Evolutionary conservation across 257 asterid species (phyloP), one percentile per base, ranked within the genome.

Genomic region (Solanum clarkiae): DNA sequence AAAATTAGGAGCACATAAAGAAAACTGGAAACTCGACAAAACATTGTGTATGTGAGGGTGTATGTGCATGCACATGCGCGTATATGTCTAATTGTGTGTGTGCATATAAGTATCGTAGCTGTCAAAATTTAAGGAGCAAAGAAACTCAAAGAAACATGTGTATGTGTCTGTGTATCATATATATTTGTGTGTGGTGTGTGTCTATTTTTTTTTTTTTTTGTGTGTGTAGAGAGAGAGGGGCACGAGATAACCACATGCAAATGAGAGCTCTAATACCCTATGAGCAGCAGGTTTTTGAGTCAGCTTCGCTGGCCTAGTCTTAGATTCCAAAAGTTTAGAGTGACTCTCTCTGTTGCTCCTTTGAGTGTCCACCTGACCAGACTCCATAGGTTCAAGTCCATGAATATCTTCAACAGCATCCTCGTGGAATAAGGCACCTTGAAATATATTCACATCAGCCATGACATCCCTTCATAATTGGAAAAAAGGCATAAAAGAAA

Each of bases 371-470:
- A 54, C 72, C 70, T 82, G 86, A 74, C 77, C 66, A 74, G 86
- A 81, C 79, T 88, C 93, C 56, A 89, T 24, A 70, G 90, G 83
- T 89, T 90, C 95, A 79, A 18, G 84, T 85, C 87, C 92, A 86
- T 77, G 90, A 66, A 84, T 75, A 84, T 91, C 93, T 82, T 90
- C 90, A 84, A 55, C 88, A 84, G 89, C 84, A 87, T 91, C 93
- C 83, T 95, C 99, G 71, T 94, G 98, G 90, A 97, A 97, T 92
- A 97, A 90, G 92, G 97, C 98, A 94, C 99, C 99, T 97, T 97
- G 99, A 95, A 97, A 97, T 92, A 97, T 95, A 94, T 97, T 95
- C 89, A 97, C 99, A 92, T 95, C 99, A 97, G 99, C 99, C 98
- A 97, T 92, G 97, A 97, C 84, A 94, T 97, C 99, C 99, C 99